Evolutionary conservation across 208 protist genomes (phyloP).

Genomic region (Crithidia expoeki): DNA sequence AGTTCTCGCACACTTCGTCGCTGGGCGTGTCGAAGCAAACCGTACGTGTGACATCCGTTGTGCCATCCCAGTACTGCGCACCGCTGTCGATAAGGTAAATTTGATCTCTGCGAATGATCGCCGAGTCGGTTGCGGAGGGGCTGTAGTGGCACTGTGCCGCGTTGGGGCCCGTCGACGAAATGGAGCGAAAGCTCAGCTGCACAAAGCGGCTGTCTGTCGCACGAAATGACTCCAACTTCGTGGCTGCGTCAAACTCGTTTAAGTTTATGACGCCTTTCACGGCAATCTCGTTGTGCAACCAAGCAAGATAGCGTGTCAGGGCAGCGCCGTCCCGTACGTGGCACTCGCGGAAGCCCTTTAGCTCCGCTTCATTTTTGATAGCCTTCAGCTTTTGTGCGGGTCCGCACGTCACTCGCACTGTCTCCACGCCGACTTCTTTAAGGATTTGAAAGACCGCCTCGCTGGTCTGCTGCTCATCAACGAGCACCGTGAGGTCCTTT

Average conservation of each 20-base stretch:
- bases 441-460: constrained; percentile 61
- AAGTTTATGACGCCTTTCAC: constrained; percentile 61
- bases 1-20: constrained; percentile 85
- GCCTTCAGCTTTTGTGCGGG: constrained; percentile 86
- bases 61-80: constrained; percentile 95
- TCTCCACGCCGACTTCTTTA: constrained; percentile 33
- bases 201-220: constrained; percentile 80
- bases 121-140: constrained; percentile 64
- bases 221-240: constrained; percentile 83
- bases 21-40: constrained; percentile 85
- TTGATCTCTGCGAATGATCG: constrained; percentile 60
- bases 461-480: constrained; percentile 79
- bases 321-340: constrained; percentile 94
- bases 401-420: constrained; percentile 57
- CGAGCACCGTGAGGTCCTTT: constrained; percentile 46
- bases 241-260: constrained; percentile 87
- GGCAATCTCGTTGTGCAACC: constrained; percentile 82
- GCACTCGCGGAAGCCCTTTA: constrained; percentile 90
- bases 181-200: constrained; percentile 93
- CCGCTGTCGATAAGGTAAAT: constrained; percentile 97
- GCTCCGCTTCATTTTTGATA: constrained; percentile 92
- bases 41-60: constrained; percentile 97
- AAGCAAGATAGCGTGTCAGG: constrained; percentile 92
- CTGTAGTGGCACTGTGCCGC: constrained; percentile 96
- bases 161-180: constrained; percentile 90